These are phyloP conservation scores for Nigrospora oryzae DNA, from an alignment of 2,329 filamentous ascomycete species.

Conservation along the genomic window DNA sequence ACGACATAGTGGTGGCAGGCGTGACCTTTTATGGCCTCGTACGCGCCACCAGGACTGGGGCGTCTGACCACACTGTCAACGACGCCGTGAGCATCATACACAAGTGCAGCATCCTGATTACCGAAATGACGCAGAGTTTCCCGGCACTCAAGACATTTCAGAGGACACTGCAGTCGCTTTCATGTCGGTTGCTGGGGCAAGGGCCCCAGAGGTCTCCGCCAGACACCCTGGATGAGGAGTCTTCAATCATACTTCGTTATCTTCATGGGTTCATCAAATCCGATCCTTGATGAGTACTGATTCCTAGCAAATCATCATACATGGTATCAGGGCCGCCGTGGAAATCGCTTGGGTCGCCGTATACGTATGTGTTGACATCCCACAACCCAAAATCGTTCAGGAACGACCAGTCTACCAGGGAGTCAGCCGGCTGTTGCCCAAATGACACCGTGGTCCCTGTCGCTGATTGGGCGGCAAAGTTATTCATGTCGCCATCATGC, in stretches of 20 bases:
- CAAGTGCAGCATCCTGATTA: neutral
- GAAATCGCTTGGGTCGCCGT: neutral
- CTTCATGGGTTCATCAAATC: too few relatives aligned
- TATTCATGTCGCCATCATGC: neutral
- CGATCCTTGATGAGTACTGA: too few relatives aligned
- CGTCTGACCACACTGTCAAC: too few relatives aligned
- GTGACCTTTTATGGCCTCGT: neutral
- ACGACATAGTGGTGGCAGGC: slow-evolving; percentile 5
- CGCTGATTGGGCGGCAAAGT: neutral
- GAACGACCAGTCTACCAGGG: neutral
- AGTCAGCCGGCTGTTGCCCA: neutral
- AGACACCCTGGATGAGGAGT: too few relatives aligned
- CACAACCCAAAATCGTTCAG: neutral
- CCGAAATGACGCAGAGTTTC: neutral
- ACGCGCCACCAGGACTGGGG: too few relatives aligned
- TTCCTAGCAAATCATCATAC: too few relatives aligned
- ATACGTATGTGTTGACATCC: neutral
- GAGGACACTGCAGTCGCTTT: neutral
- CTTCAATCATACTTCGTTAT: too few relatives aligned
- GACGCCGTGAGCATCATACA: neutral
- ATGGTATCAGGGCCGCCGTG: neutral
- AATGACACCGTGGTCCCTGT: neutral
- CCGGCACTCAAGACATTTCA: neutral
- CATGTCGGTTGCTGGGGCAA: neutral
- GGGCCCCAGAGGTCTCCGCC: too few relatives aligned